phyloP scores from a whole-genome alignment of 2,329 filamentous ascomycete species.

The Colletotrichum nymphaeae region DNA sequence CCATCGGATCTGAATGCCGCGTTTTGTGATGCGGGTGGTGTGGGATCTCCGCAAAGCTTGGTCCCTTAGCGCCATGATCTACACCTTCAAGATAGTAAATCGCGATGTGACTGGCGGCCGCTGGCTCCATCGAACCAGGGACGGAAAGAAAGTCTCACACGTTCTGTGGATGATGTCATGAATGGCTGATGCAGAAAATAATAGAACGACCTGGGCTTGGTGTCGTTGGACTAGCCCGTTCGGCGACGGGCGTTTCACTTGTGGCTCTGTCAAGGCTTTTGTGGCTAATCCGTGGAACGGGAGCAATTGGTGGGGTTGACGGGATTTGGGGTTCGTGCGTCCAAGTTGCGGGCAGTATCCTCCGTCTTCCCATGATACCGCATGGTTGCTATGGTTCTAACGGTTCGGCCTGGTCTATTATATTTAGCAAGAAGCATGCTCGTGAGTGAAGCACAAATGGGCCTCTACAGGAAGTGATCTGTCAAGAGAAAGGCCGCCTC shows the following conservation, averaged over 20 bases:
- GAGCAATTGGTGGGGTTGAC: background rate
- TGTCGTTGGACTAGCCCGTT: background rate
- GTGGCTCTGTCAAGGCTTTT: no score
- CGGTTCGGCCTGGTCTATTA: background rate
- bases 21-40: background rate
- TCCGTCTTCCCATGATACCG: background rate
- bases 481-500: background rate
- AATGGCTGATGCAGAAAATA: background rate
- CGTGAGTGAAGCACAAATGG: background rate
- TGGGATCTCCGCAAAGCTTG: constrained; percentile 9
- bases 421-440: background rate
- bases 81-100: background rate
- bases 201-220: background rate
- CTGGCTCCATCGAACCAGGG: background rate
- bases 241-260: background rate
- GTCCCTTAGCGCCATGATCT: constrained; percentile 13
- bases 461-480: background rate
- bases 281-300: background rate
- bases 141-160: background rate
- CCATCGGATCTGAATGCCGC: background rate
- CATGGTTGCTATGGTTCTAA: background rate
- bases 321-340: background rate
- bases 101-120: background rate
- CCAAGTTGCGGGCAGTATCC: background rate
- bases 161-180: background rate